Evolutionary conservation across 2,329 filamentous ascomycete species (phyloP).

Genomic region (Sclerotinia trifoliorum): DNA sequence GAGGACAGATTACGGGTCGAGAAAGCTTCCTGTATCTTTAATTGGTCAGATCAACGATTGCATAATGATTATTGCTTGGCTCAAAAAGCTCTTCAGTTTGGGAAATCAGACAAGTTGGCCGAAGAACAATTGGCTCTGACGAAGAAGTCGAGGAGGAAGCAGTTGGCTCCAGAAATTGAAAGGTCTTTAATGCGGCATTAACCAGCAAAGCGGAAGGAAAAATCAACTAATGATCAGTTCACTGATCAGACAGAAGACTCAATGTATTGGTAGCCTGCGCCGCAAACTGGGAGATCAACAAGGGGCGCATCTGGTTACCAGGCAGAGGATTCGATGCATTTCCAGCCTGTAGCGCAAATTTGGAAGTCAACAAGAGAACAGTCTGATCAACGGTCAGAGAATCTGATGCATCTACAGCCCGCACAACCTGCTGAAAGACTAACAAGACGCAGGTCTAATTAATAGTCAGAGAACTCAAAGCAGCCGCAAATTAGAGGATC

Average conservation of each 20-base stretch:
- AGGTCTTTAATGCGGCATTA: background rate
- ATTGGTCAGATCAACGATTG: background rate
- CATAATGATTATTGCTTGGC: background rate
- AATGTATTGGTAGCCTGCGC: too few relatives aligned
- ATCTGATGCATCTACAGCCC: too few relatives aligned
- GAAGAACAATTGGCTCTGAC: background rate
- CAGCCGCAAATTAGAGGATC: background rate
- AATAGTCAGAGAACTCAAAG: background rate
- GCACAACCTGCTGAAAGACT: too few relatives aligned
- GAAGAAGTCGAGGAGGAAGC: background rate
- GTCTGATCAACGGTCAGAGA: background rate
- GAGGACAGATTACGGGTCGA: background rate
- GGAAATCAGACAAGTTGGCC: background rate
- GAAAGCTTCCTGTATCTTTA: background rate
- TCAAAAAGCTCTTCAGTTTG: background rate
- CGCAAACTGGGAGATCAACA: background rate
- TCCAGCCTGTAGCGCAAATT: fast-evolving
- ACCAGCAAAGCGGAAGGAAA: background rate
- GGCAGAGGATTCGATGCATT: background rate
- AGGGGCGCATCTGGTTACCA: background rate
- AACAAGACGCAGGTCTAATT: too few relatives aligned
- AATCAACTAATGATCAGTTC: too few relatives aligned
- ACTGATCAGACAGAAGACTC: too few relatives aligned
- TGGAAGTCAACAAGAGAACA: background rate
- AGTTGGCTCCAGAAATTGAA: background rate